These are phyloP conservation scores for Chaetomium globosum DNA, from an alignment of 2,329 filamentous ascomycete species.

Conservation along the genomic window DNA sequence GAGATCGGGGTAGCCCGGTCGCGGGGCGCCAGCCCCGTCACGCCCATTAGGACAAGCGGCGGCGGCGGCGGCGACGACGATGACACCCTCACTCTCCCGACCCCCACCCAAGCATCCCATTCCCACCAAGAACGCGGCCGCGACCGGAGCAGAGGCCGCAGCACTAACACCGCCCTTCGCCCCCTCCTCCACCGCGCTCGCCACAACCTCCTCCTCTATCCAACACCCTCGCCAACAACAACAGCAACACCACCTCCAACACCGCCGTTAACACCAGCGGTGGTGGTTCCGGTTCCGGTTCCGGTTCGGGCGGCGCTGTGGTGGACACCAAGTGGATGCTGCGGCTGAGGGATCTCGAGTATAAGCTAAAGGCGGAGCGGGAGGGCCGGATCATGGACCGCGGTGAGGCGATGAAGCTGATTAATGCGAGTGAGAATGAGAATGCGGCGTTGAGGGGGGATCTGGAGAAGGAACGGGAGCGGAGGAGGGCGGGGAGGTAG, in stretches of 20 bases:
- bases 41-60: background rate
- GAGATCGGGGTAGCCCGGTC: constrained; percentile 2
- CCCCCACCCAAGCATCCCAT: constrained; percentile 12
- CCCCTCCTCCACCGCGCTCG: background rate
- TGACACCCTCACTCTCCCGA: constrained; percentile 18
- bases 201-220: background rate
- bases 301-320: background rate
- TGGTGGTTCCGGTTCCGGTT: background rate
- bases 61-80: constrained; percentile 3
- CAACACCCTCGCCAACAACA: background rate
- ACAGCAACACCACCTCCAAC: background rate
- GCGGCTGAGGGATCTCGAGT: constrained; percentile 82
- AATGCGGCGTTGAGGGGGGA: constrained; percentile 34
- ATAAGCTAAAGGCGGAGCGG: constrained; percentile 83
- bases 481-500: constrained; percentile 27
- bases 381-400: constrained; percentile 85
- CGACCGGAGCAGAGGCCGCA: background rate
- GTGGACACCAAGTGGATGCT: constrained; percentile 80
- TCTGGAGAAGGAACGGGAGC: constrained; percentile 35
- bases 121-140: background rate
- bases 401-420: constrained; percentile 74
- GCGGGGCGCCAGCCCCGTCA: constrained; percentile 1
- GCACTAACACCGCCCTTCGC: background rate
- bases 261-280: background rate
- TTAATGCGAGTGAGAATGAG: constrained; percentile 36